These are phyloP conservation scores for Brassica cretica DNA, from an alignment of 345 rosid genomes.

Conservation along the genomic window DNA sequence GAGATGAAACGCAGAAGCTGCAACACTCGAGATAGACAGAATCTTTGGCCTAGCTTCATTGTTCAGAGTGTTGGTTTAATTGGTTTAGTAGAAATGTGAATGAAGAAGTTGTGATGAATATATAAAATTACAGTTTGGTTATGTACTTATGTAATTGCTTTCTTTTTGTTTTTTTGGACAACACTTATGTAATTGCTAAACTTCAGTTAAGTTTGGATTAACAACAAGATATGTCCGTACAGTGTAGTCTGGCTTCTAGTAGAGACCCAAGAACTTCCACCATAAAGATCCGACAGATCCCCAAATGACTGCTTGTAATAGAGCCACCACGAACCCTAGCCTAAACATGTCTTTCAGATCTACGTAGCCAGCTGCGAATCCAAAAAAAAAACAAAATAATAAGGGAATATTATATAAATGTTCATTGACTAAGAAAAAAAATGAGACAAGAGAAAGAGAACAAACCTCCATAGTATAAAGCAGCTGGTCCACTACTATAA, in stretches of 20 bases:
- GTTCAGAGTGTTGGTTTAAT: neutral
- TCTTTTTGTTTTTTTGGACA: too few relatives aligned
- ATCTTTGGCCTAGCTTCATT: neutral
- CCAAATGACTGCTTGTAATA: slow-evolving; percentile 70
- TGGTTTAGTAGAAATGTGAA: neutral
- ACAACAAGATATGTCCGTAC: neutral
- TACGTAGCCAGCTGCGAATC: slow-evolving; percentile 76
- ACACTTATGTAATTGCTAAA: neutral
- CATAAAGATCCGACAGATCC: slow-evolving; percentile 77
- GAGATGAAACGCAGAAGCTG: neutral
- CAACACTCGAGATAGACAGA: neutral
- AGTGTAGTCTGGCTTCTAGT: slow-evolving; percentile 39
- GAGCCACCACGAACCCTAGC: slow-evolving; percentile 75
- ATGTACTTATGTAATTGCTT: too few relatives aligned
- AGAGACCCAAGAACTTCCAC: slow-evolving; percentile 98
- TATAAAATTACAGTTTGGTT: neutral
- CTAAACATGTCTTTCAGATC: slow-evolving; percentile 83
- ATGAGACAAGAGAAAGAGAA: neutral
- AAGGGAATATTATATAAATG: neutral
- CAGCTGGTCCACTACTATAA: slow-evolving; percentile 96
- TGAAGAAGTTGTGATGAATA: neutral
- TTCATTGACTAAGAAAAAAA: neutral
- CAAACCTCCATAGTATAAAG: slow-evolving; percentile 90
- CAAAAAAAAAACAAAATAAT: neutral
- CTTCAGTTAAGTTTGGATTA: neutral